Base-by-base conservation (phyloP, 768 basidiomycete genomes). In the Pilatotrama ljubarskyi region DNA sequence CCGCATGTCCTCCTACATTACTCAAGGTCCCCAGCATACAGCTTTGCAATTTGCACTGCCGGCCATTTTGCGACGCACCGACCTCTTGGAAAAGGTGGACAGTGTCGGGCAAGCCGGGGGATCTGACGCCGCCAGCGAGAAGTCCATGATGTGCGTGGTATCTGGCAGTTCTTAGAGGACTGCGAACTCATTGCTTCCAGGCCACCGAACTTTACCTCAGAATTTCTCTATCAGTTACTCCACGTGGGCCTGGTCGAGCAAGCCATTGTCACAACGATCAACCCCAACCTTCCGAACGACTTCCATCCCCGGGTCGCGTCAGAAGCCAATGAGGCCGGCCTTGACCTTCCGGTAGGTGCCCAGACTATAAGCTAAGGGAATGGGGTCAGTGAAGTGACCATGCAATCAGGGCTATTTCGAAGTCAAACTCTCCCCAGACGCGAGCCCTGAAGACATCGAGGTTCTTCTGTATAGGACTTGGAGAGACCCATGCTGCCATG, bases 321-420 rank as follows among this genome's bases (percentile, higher is more conserved):
- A 1, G 90, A 91, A 66, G 82, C 85, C 6, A 80, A 82, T 48
- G 89, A 90, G 60, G 74, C 75, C 56, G 81, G 82, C n/a, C 64
- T 75, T 22, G 84, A 87, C 32, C 71, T 90, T 5, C 81, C 82
- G 68, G 90, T 88, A 57, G 69, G 75, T 59, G 3, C 15, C 37
- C 49, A 25, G 37, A 29, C 26, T n/a, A 55, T 29, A 29, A 8
- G 9, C 24, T 2, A 26, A 60, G 35, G 29, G 18, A 9, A 40
- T 58, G 6, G 42, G 29, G 61, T 51, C 38, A n/a, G 64, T 20
- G 51, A 48, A 9, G 36, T 24, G 47, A 32, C 29, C 29, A 10
- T 10, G 10, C 10, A 50, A 58, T n/a, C 62, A 85, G 86, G 51
- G 75, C 6, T 87, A 84, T 66, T 68, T 91, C 0, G 83, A 86